These are phyloP conservation scores for Rhododendron ferrugineum DNA, from an alignment of 148 eudicot genomes.

Conservation along the genomic window DNA sequence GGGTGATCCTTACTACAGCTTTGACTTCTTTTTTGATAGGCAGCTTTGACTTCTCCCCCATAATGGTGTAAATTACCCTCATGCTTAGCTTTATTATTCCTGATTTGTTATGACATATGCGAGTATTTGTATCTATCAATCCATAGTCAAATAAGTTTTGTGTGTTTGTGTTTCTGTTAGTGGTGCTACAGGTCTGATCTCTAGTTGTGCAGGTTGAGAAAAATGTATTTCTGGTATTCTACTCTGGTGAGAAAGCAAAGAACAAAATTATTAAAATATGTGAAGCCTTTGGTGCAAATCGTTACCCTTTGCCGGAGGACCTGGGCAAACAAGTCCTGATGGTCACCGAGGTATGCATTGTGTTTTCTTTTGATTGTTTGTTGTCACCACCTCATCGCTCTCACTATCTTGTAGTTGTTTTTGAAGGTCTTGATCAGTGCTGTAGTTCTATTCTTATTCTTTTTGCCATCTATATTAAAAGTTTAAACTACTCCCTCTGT, in stretches of 20 bases:
- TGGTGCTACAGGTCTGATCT: conserved; percentile 9
- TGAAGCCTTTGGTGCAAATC: conserved; percentile 97
- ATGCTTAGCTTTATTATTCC: background rate
- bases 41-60: background rate
- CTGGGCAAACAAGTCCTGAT: conserved; percentile 67
- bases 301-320: conserved; percentile 83
- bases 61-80: background rate
- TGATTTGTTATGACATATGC: background rate
- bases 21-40: background rate
- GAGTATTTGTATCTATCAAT: background rate
- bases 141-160: background rate
- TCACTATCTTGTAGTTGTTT: background rate
- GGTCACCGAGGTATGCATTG: conserved; percentile 66
- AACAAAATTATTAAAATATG: conserved; percentile 83
- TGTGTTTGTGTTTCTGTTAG: background rate
- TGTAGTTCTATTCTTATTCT: background rate
- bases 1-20: background rate
- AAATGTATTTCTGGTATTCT: conserved; percentile 82
- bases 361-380: background rate
- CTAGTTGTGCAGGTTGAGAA: conserved; percentile 69
- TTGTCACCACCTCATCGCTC: background rate
- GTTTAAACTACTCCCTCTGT: too few species aligned
- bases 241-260: conserved; percentile 92
- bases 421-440: background rate
- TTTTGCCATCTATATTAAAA: background rate